Evolutionary conservation across 2,329 filamentous ascomycete species (phyloP), one percentile per base, ranked within the genome.

Genomic region (Alternaria incomplexa): DNA sequence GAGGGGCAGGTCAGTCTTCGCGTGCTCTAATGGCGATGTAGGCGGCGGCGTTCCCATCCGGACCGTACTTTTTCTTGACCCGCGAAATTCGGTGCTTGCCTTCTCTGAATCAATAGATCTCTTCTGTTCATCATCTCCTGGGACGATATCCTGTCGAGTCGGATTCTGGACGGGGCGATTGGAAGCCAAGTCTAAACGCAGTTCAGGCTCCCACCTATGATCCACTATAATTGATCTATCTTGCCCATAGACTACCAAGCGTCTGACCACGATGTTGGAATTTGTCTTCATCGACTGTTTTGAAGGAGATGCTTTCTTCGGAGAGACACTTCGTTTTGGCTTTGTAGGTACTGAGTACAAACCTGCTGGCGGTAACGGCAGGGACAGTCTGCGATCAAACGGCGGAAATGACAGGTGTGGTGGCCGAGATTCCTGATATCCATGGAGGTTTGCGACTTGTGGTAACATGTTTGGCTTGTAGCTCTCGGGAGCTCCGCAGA

Each of bases 301-400:
- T 17, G 53, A 22, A 25, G 15, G 22, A 32, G 28, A 26, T 12
- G 20, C 7, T 46, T 72, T 67, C 6, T 22, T 20, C 4, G 62
- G 40, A 50, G 57, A 62, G 6, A 46, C 6, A 25, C 51, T 63
- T 36, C 36, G 23, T 48, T 58, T 61, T 11, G 68, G 65, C 36
- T 69, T 71, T 6, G 57, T 61, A 23, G 71, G 62, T 23, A 69
- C 70, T 17, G 64, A 69, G 43, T 72, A 75, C 1, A 70, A 47
- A 4, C 53, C 73, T 23, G 69, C 56, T 30, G 70, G 70, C 17
- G 73, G 74, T 22, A 62, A 47, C 26, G 66, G 61, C 44, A 62
- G 52, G 20, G 46, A 23, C 8, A 47, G 30, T 13, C 28, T 44
- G 43, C 11, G 25, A 7, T 48, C 23, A 7, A 45, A 44, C 1